phyloP scores from a whole-genome alignment of 2,329 filamentous ascomycete genomes.

The Alternaria triticimaculans region DNA sequence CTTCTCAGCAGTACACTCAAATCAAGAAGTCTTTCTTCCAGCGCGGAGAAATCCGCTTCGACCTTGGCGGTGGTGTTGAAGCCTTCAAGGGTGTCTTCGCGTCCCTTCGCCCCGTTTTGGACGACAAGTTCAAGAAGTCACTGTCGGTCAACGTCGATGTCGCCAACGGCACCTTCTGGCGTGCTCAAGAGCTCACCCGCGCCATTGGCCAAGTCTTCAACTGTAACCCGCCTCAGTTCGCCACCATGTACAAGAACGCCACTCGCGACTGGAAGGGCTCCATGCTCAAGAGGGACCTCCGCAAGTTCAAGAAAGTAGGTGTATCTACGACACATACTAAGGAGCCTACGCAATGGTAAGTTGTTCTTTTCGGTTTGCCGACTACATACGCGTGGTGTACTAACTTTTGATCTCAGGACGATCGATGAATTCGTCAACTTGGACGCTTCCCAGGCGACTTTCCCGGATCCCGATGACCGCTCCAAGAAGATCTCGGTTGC shows the following conservation, averaged over 20 bases:
- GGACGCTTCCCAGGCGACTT: slow-evolving; percentile 53
- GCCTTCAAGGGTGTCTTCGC: slow-evolving; percentile 91
- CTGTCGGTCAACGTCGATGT: slow-evolving; percentile 89
- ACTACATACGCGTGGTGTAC: background rate
- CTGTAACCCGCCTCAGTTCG: slow-evolving; percentile 29
- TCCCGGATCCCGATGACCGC: slow-evolving; percentile 67
- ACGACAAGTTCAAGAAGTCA: slow-evolving; percentile 58
- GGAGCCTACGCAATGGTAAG: slow-evolving; percentile 50
- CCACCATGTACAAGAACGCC: slow-evolving; percentile 23
- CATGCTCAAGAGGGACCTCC: slow-evolving; percentile 46
- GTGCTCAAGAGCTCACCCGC: slow-evolving; percentile 43
- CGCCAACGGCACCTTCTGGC: slow-evolving; percentile 90
- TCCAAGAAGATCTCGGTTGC: slow-evolving; percentile 62
- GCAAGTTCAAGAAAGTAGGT: slow-evolving; percentile 51
- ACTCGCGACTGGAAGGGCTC: slow-evolving; percentile 36
- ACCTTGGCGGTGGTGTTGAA: slow-evolving; percentile 71
- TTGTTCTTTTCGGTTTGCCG: background rate
- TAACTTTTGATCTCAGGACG: slow-evolving; percentile 25
- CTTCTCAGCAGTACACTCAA: slow-evolving; percentile 68
- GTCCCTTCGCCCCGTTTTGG: slow-evolving; percentile 76
- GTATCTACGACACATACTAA: slow-evolving; percentile 50
- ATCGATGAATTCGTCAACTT: slow-evolving; percentile 58
- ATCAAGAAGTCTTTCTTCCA: slow-evolving; percentile 88
- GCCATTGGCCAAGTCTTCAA: slow-evolving; percentile 44
- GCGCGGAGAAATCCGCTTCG: slow-evolving; percentile 54